Conservation (phyloP, 73 alveolate species). For the Paramecium biaurelia region DNA sequence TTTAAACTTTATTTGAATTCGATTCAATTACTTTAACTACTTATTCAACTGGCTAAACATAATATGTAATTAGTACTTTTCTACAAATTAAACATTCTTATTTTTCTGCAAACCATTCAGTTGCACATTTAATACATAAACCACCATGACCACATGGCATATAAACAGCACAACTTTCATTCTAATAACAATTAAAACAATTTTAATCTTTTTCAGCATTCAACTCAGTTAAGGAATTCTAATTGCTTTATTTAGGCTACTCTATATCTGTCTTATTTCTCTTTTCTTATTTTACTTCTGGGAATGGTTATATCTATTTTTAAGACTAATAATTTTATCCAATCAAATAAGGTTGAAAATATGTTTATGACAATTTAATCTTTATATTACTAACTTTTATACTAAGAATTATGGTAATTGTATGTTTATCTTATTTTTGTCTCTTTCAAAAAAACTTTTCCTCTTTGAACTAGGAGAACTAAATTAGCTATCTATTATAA, state of each 20-base stretch:
- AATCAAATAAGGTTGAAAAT: not conserved
- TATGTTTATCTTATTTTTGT: not conserved
- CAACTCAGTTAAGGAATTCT: not conserved
- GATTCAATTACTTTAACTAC: not conserved
- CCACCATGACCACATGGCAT: slow-evolving; percentile 57
- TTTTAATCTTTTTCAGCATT: not conserved
- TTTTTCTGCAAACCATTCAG: slow-evolving; percentile 36
- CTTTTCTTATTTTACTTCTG: not conserved
- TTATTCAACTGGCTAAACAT: slow-evolving; percentile 8
- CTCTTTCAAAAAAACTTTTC: not conserved
- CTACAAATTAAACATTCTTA: slow-evolving; percentile 41
- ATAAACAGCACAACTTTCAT: slow-evolving; percentile 26
- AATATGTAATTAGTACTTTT: not conserved
- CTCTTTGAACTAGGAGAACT: not conserved
- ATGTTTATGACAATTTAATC: slow-evolving; percentile 15
- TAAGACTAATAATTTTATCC: not conserved
- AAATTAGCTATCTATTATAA: not conserved
- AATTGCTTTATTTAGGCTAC: not conserved
- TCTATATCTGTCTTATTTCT: not conserved
- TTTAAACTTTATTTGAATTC: not conserved
- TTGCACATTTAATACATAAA: not conserved
- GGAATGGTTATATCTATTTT: not conserved
- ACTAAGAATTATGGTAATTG: slow-evolving; percentile 2
- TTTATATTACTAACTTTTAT: not conserved
- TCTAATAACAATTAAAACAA: slow-evolving; percentile 30